Evolutionary conservation across 2,329 filamentous ascomycete species (phyloP).

Genomic region (Cladosporium sp.): DNA sequence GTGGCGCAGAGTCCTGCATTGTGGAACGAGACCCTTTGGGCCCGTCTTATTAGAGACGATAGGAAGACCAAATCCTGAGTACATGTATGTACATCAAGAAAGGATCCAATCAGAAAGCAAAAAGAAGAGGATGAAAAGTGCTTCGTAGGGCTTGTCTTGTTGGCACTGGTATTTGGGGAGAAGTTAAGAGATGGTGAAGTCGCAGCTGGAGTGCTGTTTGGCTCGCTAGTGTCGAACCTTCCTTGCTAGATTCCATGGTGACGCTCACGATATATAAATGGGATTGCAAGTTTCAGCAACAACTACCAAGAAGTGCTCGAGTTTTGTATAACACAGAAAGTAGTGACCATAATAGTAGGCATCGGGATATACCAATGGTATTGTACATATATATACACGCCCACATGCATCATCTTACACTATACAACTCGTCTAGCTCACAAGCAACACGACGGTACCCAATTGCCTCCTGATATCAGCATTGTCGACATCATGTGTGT

Average conservation of each 20-base stretch:
- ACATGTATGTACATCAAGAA: too few relatives aligned
- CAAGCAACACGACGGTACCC: conserved; percentile 80
- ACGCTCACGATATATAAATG: background rate
- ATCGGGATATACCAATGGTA: background rate
- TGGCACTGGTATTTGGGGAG: background rate
- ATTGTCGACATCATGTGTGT: conserved; percentile 94
- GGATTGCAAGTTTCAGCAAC: too few relatives aligned
- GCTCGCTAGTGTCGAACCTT: background rate
- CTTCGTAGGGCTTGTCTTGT: background rate
- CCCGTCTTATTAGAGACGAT: too few relatives aligned
- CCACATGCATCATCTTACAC: background rate
- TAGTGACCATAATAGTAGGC: background rate
- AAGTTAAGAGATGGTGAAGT: background rate
- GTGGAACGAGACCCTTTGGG: too few relatives aligned
- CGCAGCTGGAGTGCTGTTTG: background rate
- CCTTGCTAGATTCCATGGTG: background rate
- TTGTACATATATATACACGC: conserved; percentile 7
- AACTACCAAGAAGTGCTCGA: background rate
- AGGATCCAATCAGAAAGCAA: too few relatives aligned
- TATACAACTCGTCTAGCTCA: conserved; percentile 45
- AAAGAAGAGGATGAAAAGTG: too few relatives aligned
- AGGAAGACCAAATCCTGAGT: too few relatives aligned
- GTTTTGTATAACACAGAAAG: background rate
- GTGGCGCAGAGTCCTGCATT: too few relatives aligned
- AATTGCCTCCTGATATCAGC: conserved; percentile 87